A percentile compares a stretch with the other conserved stretches of the same genome.
Evolutionary conservation across 495 filamentous ascomycete genomes (phyloP).

Genomic region (Melanomma pulvis-pyrius): DNA sequence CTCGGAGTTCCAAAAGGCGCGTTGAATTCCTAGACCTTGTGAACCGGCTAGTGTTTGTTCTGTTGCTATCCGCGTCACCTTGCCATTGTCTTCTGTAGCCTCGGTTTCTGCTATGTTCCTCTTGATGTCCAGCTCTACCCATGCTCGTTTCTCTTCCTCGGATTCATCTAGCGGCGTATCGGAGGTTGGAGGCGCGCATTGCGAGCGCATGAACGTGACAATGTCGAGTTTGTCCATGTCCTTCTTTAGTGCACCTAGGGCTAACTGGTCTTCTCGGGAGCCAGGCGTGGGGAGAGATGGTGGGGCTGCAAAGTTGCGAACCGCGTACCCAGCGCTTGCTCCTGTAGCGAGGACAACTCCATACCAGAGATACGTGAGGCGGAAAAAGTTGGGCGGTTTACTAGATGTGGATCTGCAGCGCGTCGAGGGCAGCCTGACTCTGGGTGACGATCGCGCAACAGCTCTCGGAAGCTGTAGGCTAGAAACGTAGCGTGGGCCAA

Average conservation of each 20-base stretch:
- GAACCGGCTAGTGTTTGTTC: constrained; percentile 33
- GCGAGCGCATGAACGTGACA: constrained; percentile 40
- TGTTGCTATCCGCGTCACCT: constrained; percentile 16
- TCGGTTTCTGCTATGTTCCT: constrained; percentile 14
- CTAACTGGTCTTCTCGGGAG: constrained; percentile 37
- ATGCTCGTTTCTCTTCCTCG: constrained; percentile 30
- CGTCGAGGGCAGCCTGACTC: background rate
- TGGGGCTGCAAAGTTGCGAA: constrained; percentile 29
- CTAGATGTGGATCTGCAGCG: constrained; percentile 2
- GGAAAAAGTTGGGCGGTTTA: constrained; percentile 17
- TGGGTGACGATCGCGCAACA: background rate
- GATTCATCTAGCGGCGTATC: constrained; percentile 20
- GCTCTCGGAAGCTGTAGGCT: background rate
- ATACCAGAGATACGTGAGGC: constrained; percentile 23
- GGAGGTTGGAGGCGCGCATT: constrained; percentile 22
- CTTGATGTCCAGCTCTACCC: constrained; percentile 36
- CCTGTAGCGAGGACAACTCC: constrained; percentile 10
- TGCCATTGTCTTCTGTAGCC: constrained; percentile 5
- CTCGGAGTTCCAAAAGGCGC: constrained; percentile 55
- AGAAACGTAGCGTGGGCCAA: background rate
- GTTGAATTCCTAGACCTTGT: constrained; percentile 40
- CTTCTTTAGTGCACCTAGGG: constrained; percentile 34
- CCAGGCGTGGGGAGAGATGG: constrained; percentile 37
- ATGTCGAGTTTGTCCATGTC: constrained; percentile 43
- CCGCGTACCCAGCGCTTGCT: constrained; percentile 6